These are phyloP conservation scores for Russula earlei DNA, from an alignment of 768 basidiomycete genomes.

Conservation along the genomic window DNA sequence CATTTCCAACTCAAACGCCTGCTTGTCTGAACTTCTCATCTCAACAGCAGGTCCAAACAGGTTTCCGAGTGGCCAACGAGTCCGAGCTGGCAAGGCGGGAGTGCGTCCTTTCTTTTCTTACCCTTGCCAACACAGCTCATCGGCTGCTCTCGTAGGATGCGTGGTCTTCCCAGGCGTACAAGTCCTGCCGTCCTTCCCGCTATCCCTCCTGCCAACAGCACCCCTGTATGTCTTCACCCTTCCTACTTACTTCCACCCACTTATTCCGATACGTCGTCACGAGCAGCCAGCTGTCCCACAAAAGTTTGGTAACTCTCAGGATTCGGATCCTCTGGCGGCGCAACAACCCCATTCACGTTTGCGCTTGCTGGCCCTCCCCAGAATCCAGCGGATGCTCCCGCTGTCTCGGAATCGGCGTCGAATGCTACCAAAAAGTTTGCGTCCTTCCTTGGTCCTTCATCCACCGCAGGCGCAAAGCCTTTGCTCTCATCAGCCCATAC, in stretches of 20 bases:
- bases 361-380: conserved; percentile 21
- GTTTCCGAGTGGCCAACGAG: conserved; percentile 56
- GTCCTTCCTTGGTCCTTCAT: conserved; percentile 18
- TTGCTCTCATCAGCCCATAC: conserved; percentile 9
- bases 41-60: conserved; percentile 35
- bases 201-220: conserved; percentile 20
- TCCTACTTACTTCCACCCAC: neutral
- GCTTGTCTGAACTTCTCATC: neutral
- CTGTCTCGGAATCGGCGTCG: conserved; percentile 19
- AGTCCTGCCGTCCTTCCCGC: conserved; percentile 21
- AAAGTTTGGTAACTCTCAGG: conserved; percentile 44
- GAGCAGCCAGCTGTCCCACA: conserved; percentile 24
- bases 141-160: conserved; percentile 40
- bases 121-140: neutral
- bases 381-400: conserved; percentile 21
- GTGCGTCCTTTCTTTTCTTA: conserved; percentile 32
- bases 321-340: conserved; percentile 33
- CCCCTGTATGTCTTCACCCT: conserved; percentile 24
- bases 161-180: conserved; percentile 47
- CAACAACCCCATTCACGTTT: conserved; percentile 34
- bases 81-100: conserved; percentile 42
- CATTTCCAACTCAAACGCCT: neutral
- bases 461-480: conserved; percentile 1
- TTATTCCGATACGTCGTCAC: conserved; percentile 2
- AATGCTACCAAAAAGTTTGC: conserved; percentile 18